Base-by-base conservation (phyloP, 192 early-diverging fungal genomes). In the Umbelopsis vinacea region DNA sequence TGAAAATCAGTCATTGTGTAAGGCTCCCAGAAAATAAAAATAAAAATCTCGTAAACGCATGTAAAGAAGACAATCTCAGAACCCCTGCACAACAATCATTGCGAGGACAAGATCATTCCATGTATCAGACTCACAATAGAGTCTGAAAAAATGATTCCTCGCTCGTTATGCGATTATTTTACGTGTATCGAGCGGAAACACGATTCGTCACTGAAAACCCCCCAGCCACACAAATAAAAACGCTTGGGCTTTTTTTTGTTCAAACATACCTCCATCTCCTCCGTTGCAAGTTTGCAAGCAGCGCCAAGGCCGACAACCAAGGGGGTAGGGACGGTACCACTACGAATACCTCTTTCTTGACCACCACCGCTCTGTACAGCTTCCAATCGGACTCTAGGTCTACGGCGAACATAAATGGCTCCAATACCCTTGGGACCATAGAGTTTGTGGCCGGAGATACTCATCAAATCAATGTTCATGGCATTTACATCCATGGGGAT, bases 381-480 rank as follows among this genome's bases (percentile, higher is more conserved):
- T 72, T 96, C 94, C 37, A 98, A 80, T 66, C 97, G 88, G 33
- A 98, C 97, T 66, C 97, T 88, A 24, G 97, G 97, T 54, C 96
- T 85, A 52, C 97, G 87, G 48, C 97, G 91, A 33, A 97, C 95
- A 72, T 96, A 98, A 10, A 97, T 76, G 1, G 95, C 95, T 33
- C 97, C 97, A 48, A 98, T 88, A 21, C 97, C 97, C 79, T 97
- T 97, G 66, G 97, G 97, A n/a, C 96, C 97, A 72, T 98, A 98
- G 47, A 98, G 77, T 83, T 98, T 98, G 84, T 98, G 97, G 11
- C 97, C 97, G 35, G 93, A 94, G 52, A 98, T 95, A 73, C 93
- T 95, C 91, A 98, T 91, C 48, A 98, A 84, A 75, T 98, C 97
- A 69, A 97, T 88, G 79, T 97, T 95, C 92, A 94, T 94, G 35